Base-by-base conservation (phyloP, 2,329 filamentous ascomycete genomes). In the Bipolaris sorokiniana region DNA sequence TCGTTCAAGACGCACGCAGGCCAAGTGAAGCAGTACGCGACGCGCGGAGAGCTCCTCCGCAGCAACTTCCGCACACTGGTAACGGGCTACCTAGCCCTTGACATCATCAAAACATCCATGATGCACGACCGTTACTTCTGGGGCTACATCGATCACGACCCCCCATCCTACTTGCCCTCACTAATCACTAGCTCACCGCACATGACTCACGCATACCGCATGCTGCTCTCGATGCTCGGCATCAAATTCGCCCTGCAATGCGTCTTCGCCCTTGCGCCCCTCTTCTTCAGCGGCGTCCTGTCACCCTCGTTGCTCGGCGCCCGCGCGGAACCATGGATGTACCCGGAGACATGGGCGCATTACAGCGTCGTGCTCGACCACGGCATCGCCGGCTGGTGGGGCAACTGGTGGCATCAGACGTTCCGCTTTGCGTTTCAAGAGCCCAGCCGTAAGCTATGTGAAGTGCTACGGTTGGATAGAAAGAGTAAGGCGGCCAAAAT, bases 331-430 rank as follows among this genome's bases (percentile, higher is more conserved):
- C 68, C 84, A 2, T 89, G 85, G 84, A 79, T 88, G 59, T 89
- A 89, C 67, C 80, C 84, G 0, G 79, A 83, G n/a, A 75, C 77
- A 11, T 89, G 84, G 76, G 86, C 86, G 0, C 70, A 78, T 2
- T 81, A 82, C 61, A 37, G 67, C 0, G 76, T 80, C 23, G 80
- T 93, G 1, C 76, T 88, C 10, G 85, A 92, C 59, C 81, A 86
- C 56, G 93, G 94, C 0, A 80, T 97, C 1, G 83, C 85, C 0
- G 93, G 92, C 0, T 90, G 89, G 77, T 98, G 94, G 94, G 88
- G 90, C 42, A 82, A 81, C 20, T 94, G 87, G 83, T 97, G 94
- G 94, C 94, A 98, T 75, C 93, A 97, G 76, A 88, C 89, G 2
- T 96, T 97, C 78, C 89, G 92, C 0, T 83, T 87, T 53, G 86